Conservation (phyloP, 495 filamentous ascomycete species). For the Trichocladium antarcticum region DNA sequence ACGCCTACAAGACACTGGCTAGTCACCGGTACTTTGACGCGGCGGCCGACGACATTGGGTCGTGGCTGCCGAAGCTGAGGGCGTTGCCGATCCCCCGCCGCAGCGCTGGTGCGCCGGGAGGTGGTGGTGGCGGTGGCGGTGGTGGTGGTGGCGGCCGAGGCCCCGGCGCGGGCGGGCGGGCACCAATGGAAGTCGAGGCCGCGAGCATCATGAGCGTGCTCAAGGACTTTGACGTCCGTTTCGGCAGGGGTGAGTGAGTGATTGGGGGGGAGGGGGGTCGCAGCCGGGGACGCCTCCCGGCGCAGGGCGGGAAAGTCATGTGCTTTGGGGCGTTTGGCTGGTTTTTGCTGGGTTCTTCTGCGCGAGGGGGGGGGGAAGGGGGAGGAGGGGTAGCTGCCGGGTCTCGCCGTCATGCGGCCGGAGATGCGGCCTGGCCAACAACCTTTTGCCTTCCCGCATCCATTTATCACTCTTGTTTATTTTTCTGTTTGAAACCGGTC, state of each 20-base stretch:
- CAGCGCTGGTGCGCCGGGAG: slow-evolving; percentile 2
- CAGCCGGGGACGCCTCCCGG: slow-evolving; percentile 14
- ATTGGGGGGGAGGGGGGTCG: background rate
- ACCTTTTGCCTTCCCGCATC: background rate
- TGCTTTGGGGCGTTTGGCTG: slow-evolving; percentile 2
- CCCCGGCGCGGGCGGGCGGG: slow-evolving; percentile 26
- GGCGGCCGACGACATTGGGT: slow-evolving; percentile 61
- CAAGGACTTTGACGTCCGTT: slow-evolving; percentile 71
- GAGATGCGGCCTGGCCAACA: slow-evolving; percentile 18
- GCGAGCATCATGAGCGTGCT: slow-evolving; percentile 79
- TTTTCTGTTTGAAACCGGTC: background rate
- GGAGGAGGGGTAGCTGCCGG: background rate
- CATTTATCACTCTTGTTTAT: background rate
- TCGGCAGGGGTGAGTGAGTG: slow-evolving; percentile 39
- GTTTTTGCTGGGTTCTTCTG: background rate
- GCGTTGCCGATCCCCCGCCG: slow-evolving; percentile 37
- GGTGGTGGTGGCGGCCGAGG: slow-evolving; percentile 2
- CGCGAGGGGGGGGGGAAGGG: background rate
- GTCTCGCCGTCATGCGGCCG: slow-evolving; percentile 22
- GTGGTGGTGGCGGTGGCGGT: background rate
- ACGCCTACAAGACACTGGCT: slow-evolving; percentile 70
- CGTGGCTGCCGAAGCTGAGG: slow-evolving; percentile 64
- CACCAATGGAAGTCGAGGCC: slow-evolving; percentile 70
- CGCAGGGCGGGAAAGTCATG: slow-evolving; percentile 18
- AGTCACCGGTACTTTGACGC: slow-evolving; percentile 69